Conservation (phyloP, 208 protist species). For the Crithidia mellificae region DNA sequence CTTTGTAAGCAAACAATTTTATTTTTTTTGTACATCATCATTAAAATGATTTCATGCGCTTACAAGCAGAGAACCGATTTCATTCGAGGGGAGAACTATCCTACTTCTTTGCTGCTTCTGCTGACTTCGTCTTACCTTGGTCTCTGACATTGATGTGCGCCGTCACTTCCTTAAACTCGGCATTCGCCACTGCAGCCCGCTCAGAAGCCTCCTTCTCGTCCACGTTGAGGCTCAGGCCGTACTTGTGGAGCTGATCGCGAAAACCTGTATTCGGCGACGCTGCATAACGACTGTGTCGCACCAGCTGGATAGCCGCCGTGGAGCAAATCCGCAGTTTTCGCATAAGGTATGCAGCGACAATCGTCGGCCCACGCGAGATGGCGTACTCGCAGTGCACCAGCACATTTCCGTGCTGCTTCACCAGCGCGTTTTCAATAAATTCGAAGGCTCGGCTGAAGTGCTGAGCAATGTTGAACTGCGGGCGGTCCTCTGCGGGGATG, state of each 20-base stretch:
- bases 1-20: no score
- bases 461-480: conserved; percentile 48
- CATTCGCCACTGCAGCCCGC: conserved; percentile 1
- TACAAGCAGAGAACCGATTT: no score
- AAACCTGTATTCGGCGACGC: conserved; percentile 79
- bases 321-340: conserved; percentile 62
- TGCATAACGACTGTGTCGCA: conserved; percentile 46
- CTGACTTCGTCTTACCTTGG: not conserved
- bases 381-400: conserved; percentile 86
- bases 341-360: conserved; percentile 78
- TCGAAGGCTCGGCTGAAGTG: conserved; percentile 65
- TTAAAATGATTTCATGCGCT: no score
- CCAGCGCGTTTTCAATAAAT: conserved; percentile 75
- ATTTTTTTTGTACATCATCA: no score
- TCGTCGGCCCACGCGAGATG: conserved; percentile 79
- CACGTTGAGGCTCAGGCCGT: conserved; percentile 33
- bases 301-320: conserved; percentile 47
- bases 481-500: conserved; percentile 47
- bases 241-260: conserved; percentile 51
- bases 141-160: not conserved
- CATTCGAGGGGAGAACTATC: no score
- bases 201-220: conserved; percentile 2
- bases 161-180: not conserved
- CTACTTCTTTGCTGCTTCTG: not conserved
- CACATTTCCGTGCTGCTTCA: conserved; percentile 47